Conservation (phyloP, 805 yeast genomes). For the Spencermartinsiella europaea region DNA sequence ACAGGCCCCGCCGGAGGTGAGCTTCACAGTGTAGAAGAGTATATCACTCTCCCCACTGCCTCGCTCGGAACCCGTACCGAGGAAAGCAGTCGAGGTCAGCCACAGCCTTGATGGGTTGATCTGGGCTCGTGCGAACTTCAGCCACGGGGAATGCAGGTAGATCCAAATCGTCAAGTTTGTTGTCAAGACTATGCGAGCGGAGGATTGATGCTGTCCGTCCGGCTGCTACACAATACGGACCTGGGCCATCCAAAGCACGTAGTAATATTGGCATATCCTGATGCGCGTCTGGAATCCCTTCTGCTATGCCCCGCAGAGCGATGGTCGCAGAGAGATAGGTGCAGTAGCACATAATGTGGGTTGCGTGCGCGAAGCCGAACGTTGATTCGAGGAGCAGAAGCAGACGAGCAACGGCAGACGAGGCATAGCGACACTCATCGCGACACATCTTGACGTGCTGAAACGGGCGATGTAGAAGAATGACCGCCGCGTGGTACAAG, state of each 20-base stretch:
- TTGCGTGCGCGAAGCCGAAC: neutral
- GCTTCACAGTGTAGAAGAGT: too few relatives aligned
- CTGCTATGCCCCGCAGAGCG: neutral
- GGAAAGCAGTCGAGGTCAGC: neutral
- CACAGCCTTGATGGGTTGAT: neutral
- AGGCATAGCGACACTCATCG: neutral
- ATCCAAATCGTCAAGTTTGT: neutral
- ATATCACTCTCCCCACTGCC: too few relatives aligned
- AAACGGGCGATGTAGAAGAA: neutral
- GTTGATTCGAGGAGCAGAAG: neutral
- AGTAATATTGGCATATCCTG: neutral
- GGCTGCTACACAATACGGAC: neutral
- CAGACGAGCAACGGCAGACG: neutral
- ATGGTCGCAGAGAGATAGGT: neutral
- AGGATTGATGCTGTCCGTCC: neutral
- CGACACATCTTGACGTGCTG: neutral
- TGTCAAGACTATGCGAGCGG: neutral
- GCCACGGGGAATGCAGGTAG: neutral
- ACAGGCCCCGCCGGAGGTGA: too few relatives aligned
- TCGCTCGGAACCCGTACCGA: neutral
- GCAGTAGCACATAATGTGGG: neutral
- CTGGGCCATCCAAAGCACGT: neutral
- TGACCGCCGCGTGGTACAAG: neutral
- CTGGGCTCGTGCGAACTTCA: neutral
- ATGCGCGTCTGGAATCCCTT: neutral